Evolutionary conservation across 177 flowering plant genomes (phyloP).

Genomic region (Vitis hybrid): DNA sequence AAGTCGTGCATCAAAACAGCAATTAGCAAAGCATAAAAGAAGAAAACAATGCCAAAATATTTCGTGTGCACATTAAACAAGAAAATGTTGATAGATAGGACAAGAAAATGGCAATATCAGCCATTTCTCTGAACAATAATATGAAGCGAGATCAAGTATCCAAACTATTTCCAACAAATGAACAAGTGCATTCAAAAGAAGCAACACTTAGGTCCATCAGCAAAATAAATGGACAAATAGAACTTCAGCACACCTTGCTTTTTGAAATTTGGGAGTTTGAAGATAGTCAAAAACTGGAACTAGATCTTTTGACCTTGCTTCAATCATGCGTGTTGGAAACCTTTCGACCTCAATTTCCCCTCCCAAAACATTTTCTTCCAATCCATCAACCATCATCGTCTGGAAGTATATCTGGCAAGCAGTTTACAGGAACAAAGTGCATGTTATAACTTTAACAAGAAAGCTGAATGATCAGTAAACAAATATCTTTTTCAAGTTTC

Average conservation of each 20-base stretch:
- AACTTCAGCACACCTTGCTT: conserved; percentile 38
- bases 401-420: conserved; percentile 56
- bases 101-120: no score
- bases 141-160: background rate
- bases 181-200: background rate
- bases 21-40: background rate
- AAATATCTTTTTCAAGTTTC: no score
- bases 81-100: background rate
- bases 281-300: conserved; percentile 60
- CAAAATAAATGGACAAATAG: background rate
- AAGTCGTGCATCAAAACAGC: no score
- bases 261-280: conserved; percentile 37
- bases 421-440: conserved; percentile 8
- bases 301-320: conserved; percentile 56
- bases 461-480: background rate
- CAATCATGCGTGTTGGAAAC: conserved; percentile 44
- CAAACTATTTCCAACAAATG: background rate
- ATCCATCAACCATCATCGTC: conserved; percentile 33
- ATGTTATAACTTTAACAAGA: background rate
- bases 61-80: background rate
- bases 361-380: conserved; percentile 23
- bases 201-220: background rate
- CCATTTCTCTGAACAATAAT: no score
- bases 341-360: conserved; percentile 74
- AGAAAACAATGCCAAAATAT: background rate